Conservation (phyloP, 805 yeast genomes). For the Wickerhamomyces strasburgensis region DNA sequence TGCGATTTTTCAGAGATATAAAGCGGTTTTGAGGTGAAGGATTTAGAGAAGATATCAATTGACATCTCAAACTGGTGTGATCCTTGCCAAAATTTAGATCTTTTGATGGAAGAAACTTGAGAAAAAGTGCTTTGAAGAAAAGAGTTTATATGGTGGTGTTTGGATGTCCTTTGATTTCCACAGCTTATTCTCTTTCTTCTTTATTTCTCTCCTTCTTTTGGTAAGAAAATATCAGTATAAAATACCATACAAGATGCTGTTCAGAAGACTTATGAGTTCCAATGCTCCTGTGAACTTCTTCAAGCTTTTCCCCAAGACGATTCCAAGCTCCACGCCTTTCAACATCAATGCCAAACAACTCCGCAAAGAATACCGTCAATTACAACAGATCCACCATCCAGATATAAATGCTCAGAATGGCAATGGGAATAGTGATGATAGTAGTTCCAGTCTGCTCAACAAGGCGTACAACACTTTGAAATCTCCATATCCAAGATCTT, state of each 20-base stretch:
- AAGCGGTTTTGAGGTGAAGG: slow-evolving; percentile 33
- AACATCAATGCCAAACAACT: slow-evolving; percentile 48
- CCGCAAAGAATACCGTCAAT: slow-evolving; percentile 65
- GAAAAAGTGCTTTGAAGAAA: too few relatives aligned
- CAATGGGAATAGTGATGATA: slow-evolving; percentile 25
- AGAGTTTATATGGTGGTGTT: too few relatives aligned
- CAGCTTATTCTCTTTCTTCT: slow-evolving; percentile 19
- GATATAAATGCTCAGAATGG: slow-evolving; percentile 41
- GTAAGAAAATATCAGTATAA: too few relatives aligned
- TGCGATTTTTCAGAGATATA: slow-evolving; percentile 32
- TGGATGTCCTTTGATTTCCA: too few relatives aligned
- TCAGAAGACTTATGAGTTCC: slow-evolving; percentile 11
- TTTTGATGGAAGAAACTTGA: too few relatives aligned
- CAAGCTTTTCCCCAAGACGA: slow-evolving; percentile 68
- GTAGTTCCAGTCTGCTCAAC: slow-evolving; percentile 54
- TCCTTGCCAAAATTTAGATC: too few relatives aligned
- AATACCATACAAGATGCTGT: too few relatives aligned
- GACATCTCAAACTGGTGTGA: too few relatives aligned
- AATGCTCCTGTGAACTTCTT: slow-evolving; percentile 40
- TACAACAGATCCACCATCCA: slow-evolving; percentile 80
- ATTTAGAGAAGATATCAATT: slow-evolving; percentile 14
- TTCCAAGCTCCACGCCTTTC: slow-evolving; percentile 68
- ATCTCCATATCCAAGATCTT: slow-evolving; percentile 68
- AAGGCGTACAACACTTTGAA: slow-evolving; percentile 69
- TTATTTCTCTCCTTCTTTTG: too few relatives aligned